Evolutionary conservation across 805 yeast genomes (phyloP).

Genomic region (Saturnispora bothae): DNA sequence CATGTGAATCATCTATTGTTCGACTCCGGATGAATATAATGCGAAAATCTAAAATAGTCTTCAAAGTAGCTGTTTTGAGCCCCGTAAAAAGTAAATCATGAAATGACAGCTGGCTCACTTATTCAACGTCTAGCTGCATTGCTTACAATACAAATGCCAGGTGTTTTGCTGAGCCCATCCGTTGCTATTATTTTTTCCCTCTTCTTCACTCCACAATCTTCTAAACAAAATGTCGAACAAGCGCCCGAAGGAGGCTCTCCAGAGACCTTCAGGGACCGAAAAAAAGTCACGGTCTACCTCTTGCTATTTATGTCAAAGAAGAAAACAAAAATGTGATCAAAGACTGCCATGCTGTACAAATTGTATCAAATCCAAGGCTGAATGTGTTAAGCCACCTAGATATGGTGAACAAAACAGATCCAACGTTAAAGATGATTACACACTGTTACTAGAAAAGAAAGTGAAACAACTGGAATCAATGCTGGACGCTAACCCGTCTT

Average conservation of each 20-base stretch:
- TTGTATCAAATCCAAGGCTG: slow-evolving; percentile 51
- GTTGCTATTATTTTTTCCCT: too few relatives aligned
- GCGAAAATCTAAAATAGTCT: too few relatives aligned
- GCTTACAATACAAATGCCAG: too few relatives aligned
- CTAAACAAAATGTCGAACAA: not conserved
- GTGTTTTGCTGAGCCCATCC: not conserved
- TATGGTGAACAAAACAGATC: slow-evolving; percentile 32
- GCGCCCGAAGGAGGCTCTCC: too few relatives aligned
- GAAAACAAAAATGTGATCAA: slow-evolving; percentile 59
- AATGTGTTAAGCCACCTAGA: slow-evolving; percentile 55
- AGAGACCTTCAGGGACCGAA: too few relatives aligned
- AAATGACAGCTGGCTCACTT: too few relatives aligned
- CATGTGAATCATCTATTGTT: too few relatives aligned
- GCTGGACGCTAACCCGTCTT: slow-evolving; percentile 22
- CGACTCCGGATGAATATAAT: too few relatives aligned
- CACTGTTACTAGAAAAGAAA: slow-evolving; percentile 44
- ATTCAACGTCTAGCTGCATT: too few relatives aligned
- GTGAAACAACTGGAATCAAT: slow-evolving; percentile 41
- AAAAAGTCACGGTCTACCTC: slow-evolving; percentile 49
- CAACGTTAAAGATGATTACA: slow-evolving; percentile 46
- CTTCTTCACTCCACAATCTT: not conserved
- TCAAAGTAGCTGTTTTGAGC: too few relatives aligned
- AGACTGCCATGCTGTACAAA: slow-evolving; percentile 55
- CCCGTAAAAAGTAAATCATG: too few relatives aligned
- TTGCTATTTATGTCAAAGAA: slow-evolving; percentile 44